Evolutionary conservation across 2,329 filamentous ascomycete genomes (phyloP), one percentile per base, ranked within the genome.

Genomic region (Fusarium compactum): DNA sequence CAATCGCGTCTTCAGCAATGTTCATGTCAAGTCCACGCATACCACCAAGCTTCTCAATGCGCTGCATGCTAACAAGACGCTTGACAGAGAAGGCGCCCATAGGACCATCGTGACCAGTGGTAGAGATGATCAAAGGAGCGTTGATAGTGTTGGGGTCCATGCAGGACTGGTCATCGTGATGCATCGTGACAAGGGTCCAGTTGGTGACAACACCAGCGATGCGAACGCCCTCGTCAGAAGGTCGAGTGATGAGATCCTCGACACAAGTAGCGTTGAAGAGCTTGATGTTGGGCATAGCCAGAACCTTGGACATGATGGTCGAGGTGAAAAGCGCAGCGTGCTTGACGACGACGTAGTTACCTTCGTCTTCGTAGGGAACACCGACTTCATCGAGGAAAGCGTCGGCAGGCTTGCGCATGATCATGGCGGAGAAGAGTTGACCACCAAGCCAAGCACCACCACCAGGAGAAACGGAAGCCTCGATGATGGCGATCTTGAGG

Each of bases 141-240:
- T 97, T 97, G 87, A 97, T 97, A 76, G 94, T 97, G 88, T 96
- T 97, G 73, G 94, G 94, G 80, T 97, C 95, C 94, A 97, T 97
- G 91, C 94, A 97, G 67, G 89, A 92, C 84, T 97, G 94, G 79
- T 95, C 92, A 78, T 94, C 92, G 81, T 95, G 92, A 81, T 95
- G 91, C 86, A 95, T 92, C 45, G 91, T 89, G 51, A 97, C 94
- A 27, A 97, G 87, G 2, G 94, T 97, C 94, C 94, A 98, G 87
- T 98, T 98, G 76, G 93, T 97, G 58, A 98, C 95, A 3, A 97
- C 94, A 76, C 94, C 94, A 11, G 93, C 92, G 71, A 97, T 90
- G 69, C 92, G 90, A 45, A 97, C 82, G 12, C 77, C 79, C 16
- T 84, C 82, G 4, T 82, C 82, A 3, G 81, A 83, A 22, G 88